These are phyloP conservation scores for Suillus luteus DNA, from an alignment of 768 basidiomycete species.

Conservation along the genomic window DNA sequence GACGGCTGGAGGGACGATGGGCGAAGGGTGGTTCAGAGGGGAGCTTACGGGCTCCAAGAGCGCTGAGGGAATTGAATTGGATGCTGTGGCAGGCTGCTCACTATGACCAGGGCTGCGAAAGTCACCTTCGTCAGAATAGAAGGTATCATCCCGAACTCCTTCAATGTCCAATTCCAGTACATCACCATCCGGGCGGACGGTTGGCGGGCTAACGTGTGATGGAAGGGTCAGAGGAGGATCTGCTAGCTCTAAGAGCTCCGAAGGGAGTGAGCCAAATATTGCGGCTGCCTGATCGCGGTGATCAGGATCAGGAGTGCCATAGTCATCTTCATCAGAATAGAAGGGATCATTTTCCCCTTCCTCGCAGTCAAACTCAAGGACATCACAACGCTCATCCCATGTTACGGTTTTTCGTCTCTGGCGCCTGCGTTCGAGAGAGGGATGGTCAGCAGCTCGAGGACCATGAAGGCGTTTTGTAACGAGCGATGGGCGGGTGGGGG, in stretches of 20 bases:
- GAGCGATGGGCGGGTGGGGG: slow-evolving; percentile 59
- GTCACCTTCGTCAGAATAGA: slow-evolving; percentile 41
- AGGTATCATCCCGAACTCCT: slow-evolving; percentile 52
- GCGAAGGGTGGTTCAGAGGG: slow-evolving; percentile 19
- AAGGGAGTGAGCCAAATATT: slow-evolving; percentile 39
- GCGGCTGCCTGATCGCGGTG: slow-evolving; percentile 13
- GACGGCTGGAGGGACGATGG: slow-evolving; percentile 22
- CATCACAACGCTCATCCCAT: slow-evolving; percentile 79
- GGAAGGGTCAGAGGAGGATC: slow-evolving; percentile 63
- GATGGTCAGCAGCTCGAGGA: slow-evolving; percentile 58
- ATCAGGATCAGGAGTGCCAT: slow-evolving; percentile 25
- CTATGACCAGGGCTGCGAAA: slow-evolving; percentile 21
- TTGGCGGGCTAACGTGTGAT: slow-evolving; percentile 42
- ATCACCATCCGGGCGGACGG: slow-evolving; percentile 43
- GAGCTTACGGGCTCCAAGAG: slow-evolving; percentile 52
- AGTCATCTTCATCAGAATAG: slow-evolving; percentile 39
- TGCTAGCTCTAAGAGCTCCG: slow-evolving; percentile 58
- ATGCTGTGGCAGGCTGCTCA: slow-evolving; percentile 15
- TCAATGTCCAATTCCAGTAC: slow-evolving; percentile 79
- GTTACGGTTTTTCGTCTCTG: slow-evolving; percentile 77
- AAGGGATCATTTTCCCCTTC: slow-evolving; percentile 55
- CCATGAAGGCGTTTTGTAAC: slow-evolving; percentile 76
- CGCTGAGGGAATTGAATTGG: slow-evolving; percentile 45
- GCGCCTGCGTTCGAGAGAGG: slow-evolving; percentile 37
- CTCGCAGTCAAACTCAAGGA: slow-evolving; percentile 75